Conservation (phyloP, 2,329 filamentous ascomycete species). For the Talaromyces sp. region DNA sequence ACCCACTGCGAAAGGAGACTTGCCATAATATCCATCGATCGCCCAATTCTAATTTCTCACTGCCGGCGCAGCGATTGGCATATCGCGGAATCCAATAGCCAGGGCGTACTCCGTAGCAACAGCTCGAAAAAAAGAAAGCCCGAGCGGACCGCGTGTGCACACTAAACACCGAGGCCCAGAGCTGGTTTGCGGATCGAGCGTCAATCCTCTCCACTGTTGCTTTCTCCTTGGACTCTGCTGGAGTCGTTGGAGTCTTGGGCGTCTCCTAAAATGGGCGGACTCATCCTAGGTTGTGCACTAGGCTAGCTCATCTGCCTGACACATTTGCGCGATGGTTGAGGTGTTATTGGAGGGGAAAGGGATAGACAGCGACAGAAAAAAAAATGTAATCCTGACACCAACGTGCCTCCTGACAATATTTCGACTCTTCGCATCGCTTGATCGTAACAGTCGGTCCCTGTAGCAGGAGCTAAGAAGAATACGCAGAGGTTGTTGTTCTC, state of each 20-base stretch:
- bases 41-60: background rate
- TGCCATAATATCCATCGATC: background rate
- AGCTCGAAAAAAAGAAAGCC: background rate
- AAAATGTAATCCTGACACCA: background rate
- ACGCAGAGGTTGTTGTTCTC: no score
- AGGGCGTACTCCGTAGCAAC: background rate
- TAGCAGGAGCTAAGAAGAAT: background rate
- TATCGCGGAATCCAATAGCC: background rate
- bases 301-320: background rate
- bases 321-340: background rate
- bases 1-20: background rate
- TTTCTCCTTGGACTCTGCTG: background rate
- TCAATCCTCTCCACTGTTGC: constrained; percentile 1
- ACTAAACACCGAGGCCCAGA: background rate
- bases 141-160: background rate
- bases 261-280: background rate
- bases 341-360: background rate
- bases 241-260: background rate
- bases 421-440: background rate
- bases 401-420: background rate
- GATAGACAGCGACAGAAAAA: background rate
- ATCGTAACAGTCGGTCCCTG: background rate
- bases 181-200: constrained; percentile 9
- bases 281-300: background rate
- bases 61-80: background rate